These are phyloP conservation scores for Mentha longifolia DNA, from an alignment of 257 asterid genomes.

Conservation along the genomic window DNA sequence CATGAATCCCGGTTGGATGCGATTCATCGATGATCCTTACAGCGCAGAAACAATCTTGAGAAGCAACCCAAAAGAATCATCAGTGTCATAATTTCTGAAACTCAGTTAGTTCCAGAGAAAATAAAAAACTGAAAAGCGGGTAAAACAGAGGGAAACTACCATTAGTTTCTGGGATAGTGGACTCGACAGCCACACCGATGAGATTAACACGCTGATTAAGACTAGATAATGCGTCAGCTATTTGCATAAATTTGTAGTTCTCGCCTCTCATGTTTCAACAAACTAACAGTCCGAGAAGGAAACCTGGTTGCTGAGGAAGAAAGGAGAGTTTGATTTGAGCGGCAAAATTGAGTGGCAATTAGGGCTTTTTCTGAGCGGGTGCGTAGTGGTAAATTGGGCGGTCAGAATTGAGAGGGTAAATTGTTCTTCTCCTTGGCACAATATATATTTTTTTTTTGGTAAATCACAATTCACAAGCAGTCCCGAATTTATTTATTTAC, in stretches of 20 bases:
- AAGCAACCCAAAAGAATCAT: constrained; percentile 9
- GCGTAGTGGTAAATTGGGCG: too few species aligned
- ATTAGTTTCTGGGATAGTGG: constrained; percentile 54
- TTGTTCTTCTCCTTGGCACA: too few species aligned
- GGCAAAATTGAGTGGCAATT: too few species aligned
- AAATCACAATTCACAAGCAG: too few species aligned
- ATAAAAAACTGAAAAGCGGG: not conserved
- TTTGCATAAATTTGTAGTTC: constrained; percentile 55
- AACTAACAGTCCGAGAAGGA: constrained; percentile 11
- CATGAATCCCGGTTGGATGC: constrained; percentile 49
- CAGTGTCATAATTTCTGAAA: not conserved
- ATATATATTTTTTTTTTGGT: too few species aligned
- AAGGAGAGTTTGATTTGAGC: not conserved
- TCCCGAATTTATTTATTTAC: too few species aligned
- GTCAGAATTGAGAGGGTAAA: too few species aligned
- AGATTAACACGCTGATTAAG: constrained; percentile 69
- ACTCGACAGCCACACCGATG: constrained; percentile 59
- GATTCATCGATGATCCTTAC: constrained; percentile 68
- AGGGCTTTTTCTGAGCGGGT: too few species aligned
- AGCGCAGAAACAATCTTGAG: constrained; percentile 61
- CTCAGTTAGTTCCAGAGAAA: not conserved
- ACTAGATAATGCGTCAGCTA: constrained; percentile 55
- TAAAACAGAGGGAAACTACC: constrained; percentile 37
- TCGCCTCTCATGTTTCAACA: constrained; percentile 47
- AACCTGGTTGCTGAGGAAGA: constrained; percentile 28